Base-by-base conservation (phyloP, 2,329 filamentous ascomycete genomes). In the Talaromyces pinophilus region DNA sequence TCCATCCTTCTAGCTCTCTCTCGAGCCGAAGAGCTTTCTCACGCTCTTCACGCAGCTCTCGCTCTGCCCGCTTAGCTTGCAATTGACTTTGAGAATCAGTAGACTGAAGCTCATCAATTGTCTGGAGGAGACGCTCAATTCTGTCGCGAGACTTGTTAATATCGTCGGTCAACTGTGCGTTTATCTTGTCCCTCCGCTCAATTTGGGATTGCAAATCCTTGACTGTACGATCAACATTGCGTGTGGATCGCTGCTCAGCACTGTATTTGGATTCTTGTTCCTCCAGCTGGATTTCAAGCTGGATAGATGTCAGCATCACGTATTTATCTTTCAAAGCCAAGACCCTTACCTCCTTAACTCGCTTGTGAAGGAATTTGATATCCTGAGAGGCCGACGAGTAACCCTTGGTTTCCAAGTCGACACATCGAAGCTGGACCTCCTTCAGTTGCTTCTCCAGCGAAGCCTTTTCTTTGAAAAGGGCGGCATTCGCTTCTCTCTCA, bases 391-490 rank as follows among this genome's bases (percentile, higher is more conserved):
- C 92, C 70, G 90, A 96, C 22, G 93, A 95, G 80, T 96, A 98
- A 63, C 93, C 93, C 83, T 98, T 98, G 52, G 95, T 98, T 82
- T 99, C 94, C 8, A 98, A 85, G 76, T 98, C 95, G 62, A 99
- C 90, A 65, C 96, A 87, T 74, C 89, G 89, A 63, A 98, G 86
- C 79, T 98, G 94, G 30, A 94, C 85, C 77, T 99, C 94, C 77
- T 93, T 97, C 61, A 96, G 83, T 64, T 87, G 88, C 83, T 97
- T 97, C 82, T 98, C 95, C 50, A 99, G 82, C 0, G 86, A 86
- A 2, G 91, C 92, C 82, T 97, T 98, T 71, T 97, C 92, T 76
- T 93, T 93, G 77, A 95, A 92, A 64, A 98, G 83, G 71, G 91
- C 87, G 5, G 90, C 88, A 72, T 89, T 93, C 40, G 86, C 86